Evolutionary conservation across 1,284 basidiomycete species (phyloP), one percentile per base, ranked within the genome.

Genomic region (Cryptococcus jaspeensis): DNA sequence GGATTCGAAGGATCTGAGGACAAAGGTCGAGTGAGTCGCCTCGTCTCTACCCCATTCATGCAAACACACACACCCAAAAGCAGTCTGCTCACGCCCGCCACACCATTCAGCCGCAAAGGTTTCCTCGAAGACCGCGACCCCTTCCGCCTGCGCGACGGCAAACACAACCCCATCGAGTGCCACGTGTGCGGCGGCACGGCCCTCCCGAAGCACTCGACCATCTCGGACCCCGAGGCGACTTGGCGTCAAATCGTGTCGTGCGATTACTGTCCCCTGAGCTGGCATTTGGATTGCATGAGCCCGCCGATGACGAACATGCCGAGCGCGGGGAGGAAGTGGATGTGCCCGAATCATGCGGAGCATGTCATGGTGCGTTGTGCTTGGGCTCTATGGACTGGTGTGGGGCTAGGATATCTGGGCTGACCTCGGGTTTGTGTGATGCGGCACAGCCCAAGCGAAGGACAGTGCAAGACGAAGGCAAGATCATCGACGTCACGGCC

Each of bases 261-360:
- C 77, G 96, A 99, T 79, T 93, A 94, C 72, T 99, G 96, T 78
- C 83, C 84, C 56, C 82, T 95, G 55, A 90, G 95, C 75, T 99
- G 95, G 91, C 95, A 99, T 75, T 83, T 98, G 54, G 95, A 99
- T 74, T 99, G 95, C 71, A 81, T 99, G 36, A 87, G 90, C 66
- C 96, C 95, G 18, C 95, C 96, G 2, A 80, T 97, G 65, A 81
- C 87, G 20, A 83, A 82, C 45, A 87, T 98, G 84, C 96, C 96
- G 3, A 84, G 87, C 25, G 85, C 88, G 55, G 85, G 85, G 62
- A 87, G 87, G 79, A 96, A 94, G 77, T 99, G 96, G 95, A 97
- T 95, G 91, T 99, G 95, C 78, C 96, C 96, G 2, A 92, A 93
- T 69, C 95, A 99, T 73, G 86, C 87, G 28, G 90, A 95, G 60